Conservation (phyloP, 2,329 filamentous ascomycete species). For the Fusarium papillatum region DNA sequence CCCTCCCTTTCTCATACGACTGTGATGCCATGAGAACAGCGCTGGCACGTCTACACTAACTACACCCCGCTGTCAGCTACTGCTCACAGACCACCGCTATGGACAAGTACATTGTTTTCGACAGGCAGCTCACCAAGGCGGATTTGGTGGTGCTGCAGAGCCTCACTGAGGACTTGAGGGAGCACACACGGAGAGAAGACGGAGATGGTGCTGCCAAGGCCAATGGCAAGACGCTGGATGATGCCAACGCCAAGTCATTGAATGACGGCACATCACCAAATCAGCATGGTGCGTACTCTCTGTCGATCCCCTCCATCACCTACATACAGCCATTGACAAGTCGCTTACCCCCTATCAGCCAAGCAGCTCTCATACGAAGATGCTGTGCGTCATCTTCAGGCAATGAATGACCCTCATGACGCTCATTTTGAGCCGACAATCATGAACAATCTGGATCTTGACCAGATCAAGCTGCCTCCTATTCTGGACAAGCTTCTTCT, state of each 20-base stretch:
- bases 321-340: not conserved
- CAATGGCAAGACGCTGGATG: not conserved
- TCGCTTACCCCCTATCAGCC: not conserved
- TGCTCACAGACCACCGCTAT: not conserved
- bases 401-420: conserved; percentile 32
- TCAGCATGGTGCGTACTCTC: conserved; percentile 16
- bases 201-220: not conserved
- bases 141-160: conserved; percentile 14
- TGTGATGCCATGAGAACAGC: not conserved
- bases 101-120: conserved; percentile 7
- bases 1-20: not conserved
- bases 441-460: conserved; percentile 24
- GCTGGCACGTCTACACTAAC: not conserved
- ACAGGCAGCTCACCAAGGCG: conserved; percentile 3
- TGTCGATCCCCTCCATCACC: not conserved
- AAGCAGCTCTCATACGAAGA: conserved; percentile 23
- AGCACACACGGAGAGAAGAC: conserved; percentile 10
- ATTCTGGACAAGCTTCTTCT: conserved; percentile 54
- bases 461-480: conserved; percentile 29
- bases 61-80: not conserved
- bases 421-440: conserved; percentile 32
- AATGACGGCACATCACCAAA: not conserved
- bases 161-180: conserved; percentile 27
- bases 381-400: conserved; percentile 26
- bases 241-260: not conserved